Percentiles rank a stretch among this genome's conserved stretches.
Conservation (phyloP, 768 basidiomycete genomes). For the Boletus bicolor region DNA sequence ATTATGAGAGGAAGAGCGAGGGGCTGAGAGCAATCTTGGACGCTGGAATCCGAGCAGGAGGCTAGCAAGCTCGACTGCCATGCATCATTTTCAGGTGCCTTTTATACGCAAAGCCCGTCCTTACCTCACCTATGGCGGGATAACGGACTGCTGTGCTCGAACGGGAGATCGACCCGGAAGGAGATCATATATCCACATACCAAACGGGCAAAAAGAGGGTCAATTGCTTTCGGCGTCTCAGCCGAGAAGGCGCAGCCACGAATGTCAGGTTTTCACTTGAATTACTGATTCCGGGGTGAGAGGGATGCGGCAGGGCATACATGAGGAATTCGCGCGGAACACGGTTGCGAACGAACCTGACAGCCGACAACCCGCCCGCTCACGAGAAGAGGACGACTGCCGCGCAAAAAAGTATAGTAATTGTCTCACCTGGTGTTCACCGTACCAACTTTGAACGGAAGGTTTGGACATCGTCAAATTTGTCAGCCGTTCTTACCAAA, state of each 20-base stretch:
- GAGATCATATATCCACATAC: constrained; percentile 23
- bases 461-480: not conserved
- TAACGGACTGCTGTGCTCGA: constrained; percentile 21
- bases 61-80: not conserved
- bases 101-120: constrained; percentile 25
- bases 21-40: not conserved
- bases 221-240: constrained; percentile 17
- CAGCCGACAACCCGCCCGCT: constrained; percentile 6
- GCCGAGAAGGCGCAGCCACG: constrained; percentile 16
- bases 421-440: constrained; percentile 4
- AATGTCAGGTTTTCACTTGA: constrained; percentile 7
- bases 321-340: constrained; percentile 25
- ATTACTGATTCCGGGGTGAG: constrained; percentile 21
- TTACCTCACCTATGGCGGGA: constrained; percentile 32
- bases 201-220: constrained; percentile 22
- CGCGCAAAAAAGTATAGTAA: constrained; percentile 7
- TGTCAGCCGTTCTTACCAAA: not conserved
- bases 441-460: not conserved
- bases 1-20: constrained; percentile 9
- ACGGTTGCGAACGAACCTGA: constrained; percentile 9
- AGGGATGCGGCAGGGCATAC: constrained; percentile 3
- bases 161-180: constrained; percentile 29
- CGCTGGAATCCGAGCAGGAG: constrained; percentile 2
- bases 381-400: not conserved
- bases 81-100: constrained; percentile 9